Evolutionary conservation across 2,329 filamentous ascomycete species (phyloP).

Genomic region (Calonectria henricotiae): DNA sequence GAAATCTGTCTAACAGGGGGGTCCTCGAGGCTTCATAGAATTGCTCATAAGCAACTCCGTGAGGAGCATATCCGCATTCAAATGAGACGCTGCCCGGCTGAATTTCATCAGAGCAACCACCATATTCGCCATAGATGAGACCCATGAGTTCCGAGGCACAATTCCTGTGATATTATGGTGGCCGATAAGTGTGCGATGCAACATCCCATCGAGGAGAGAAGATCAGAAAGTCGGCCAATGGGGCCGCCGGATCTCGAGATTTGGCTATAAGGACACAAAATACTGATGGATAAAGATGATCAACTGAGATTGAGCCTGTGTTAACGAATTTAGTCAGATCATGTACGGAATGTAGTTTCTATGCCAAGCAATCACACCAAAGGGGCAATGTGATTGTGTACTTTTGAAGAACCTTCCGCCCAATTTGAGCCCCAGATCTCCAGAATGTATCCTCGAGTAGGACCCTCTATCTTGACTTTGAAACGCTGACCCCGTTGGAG

Average conservation of each 20-base stretch:
- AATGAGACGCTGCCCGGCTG: slow-evolving; percentile 41
- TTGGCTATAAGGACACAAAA: slow-evolving; percentile 77
- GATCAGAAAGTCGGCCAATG: slow-evolving; percentile 77
- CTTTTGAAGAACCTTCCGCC: slow-evolving; percentile 74
- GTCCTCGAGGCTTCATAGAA: slow-evolving; percentile 47
- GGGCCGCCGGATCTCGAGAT: slow-evolving; percentile 68
- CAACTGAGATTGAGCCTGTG: slow-evolving; percentile 62
- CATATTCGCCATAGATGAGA: slow-evolving; percentile 61
- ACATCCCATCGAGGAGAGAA: slow-evolving; percentile 79
- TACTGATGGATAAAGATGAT: slow-evolving; percentile 79
- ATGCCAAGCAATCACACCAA: slow-evolving; percentile 82
- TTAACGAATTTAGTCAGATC: slow-evolving; percentile 72
- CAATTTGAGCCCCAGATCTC: slow-evolving; percentile 78
- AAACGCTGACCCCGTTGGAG: slow-evolving; percentile 77
- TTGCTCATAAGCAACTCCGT: slow-evolving; percentile 56
- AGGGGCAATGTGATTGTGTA: slow-evolving; percentile 77
- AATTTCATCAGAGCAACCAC: slow-evolving; percentile 47
- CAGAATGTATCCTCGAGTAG: slow-evolving; percentile 77
- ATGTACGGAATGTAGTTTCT: slow-evolving; percentile 77
- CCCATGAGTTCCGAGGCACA: slow-evolving; percentile 73
- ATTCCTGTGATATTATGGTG: slow-evolving; percentile 78
- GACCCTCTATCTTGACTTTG: slow-evolving; percentile 63
- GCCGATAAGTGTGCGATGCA: slow-evolving; percentile 74
- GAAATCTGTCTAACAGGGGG: slow-evolving; percentile 46
- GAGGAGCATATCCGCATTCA: slow-evolving; percentile 46